Base-by-base conservation (phyloP, 1,284 basidiomycete genomes). In the Afroboletus lepidellus region DNA sequence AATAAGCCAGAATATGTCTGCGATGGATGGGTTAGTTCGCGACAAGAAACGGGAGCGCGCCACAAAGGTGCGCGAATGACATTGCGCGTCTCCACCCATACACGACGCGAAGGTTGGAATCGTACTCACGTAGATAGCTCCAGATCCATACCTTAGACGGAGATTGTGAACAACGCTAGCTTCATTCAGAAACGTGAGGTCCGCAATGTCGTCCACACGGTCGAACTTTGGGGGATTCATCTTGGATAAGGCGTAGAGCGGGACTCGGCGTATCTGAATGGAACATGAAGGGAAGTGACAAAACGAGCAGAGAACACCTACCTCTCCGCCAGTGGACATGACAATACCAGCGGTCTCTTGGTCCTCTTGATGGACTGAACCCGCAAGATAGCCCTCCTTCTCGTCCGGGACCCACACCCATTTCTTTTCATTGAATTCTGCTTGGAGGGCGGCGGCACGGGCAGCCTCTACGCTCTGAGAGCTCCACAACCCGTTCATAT, bases 161-260 rank as follows among this genome's bases (percentile, higher is more conserved):
- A 99, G 81, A 72, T 99, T 98, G 69, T 99, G 94, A 23, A 99
- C 95, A 27, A 99, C 97, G 62, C 93, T 95, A 11, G 97, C 95
- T 78, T 99, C 97, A 70, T 99, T 99, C 56, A 99, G 77, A 72
- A 95, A 98, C 1, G 97, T 99, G 57, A 99, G 78, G 72, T 99
- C 95, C 41, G 97, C 97, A 63, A 99, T 99, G 72, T 99, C 97
- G 60, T 96, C 94, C 3, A 94, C 95, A 43, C 93, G 85, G 73
- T 99, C 95, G 69, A 99, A 99, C 74, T 98, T 97, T 41, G 96
- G 96, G 13, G 96, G 97, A 66, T 99, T 99, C 92, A 96, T 95
- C 76, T 94, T 94, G 61, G 87, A 93, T 39, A 95, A 72, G 20
- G 85, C 81, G 60, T 91, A 87, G 50, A 92, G 76, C 4, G 88